Percentiles rank a stretch among this genome's conserved stretches.
These are phyloP conservation scores for Penicillium sp. DNA, from an alignment of 2,329 filamentous ascomycete species.

Conservation along the genomic window DNA sequence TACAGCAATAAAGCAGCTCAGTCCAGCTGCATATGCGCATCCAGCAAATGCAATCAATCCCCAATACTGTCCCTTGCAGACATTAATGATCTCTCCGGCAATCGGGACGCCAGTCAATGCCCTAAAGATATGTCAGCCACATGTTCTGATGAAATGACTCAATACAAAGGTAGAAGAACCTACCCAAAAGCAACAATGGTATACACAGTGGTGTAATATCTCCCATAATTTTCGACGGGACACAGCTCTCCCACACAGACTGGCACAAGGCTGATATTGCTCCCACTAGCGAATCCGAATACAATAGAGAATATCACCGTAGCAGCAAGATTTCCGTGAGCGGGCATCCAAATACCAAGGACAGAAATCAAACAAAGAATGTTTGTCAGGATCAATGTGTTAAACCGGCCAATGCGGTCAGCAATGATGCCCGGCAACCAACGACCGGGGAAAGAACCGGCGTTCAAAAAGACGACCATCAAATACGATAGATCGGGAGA, in stretches of 20 bases:
- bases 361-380: slow-evolving; percentile 28
- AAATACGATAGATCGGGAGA: slow-evolving; percentile 28
- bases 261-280: slow-evolving; percentile 42
- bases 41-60: slow-evolving; percentile 25
- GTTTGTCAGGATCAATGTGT: slow-evolving; percentile 30
- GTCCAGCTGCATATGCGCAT: slow-evolving; percentile 16
- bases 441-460: slow-evolving; percentile 33
- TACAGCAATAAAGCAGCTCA: slow-evolving; percentile 15
- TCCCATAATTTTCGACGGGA: slow-evolving; percentile 41
- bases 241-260: slow-evolving; percentile 52
- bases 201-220: slow-evolving; percentile 40
- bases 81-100: slow-evolving; percentile 31
- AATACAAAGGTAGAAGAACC: not conserved
- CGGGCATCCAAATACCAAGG: slow-evolving; percentile 32
- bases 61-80: slow-evolving; percentile 30
- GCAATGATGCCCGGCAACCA: slow-evolving; percentile 34
- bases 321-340: slow-evolving; percentile 17
- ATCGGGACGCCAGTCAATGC: slow-evolving; percentile 31
- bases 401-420: slow-evolving; percentile 36
- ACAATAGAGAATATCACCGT: slow-evolving; percentile 24
- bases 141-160: not conserved
- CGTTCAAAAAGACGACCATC: slow-evolving; percentile 36
- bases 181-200: slow-evolving; percentile 33
- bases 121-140: slow-evolving; percentile 11
- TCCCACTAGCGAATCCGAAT: slow-evolving; percentile 42